Evolutionary conservation across 2,329 filamentous ascomycete species (phyloP).

Genomic region (Aspergillus brunneoviolaceus): DNA sequence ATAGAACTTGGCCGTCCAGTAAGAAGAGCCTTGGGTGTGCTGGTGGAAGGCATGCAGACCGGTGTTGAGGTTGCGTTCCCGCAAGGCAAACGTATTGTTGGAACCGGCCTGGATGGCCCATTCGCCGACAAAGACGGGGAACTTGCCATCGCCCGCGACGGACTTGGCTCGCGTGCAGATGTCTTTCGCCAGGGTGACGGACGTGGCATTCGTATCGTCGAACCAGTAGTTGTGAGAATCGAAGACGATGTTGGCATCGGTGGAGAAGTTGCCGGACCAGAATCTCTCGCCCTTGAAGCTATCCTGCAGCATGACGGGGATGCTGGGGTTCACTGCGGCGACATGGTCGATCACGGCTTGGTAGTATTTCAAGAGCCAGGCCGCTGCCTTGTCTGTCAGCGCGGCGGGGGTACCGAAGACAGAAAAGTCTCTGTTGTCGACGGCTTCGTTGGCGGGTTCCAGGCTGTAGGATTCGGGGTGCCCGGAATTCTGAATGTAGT

Average conservation of each 20-base stretch:
- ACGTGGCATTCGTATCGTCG: slow-evolving; percentile 19
- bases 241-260: slow-evolving; percentile 22
- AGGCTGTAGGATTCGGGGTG: slow-evolving; percentile 21
- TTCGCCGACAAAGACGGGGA: slow-evolving; percentile 24
- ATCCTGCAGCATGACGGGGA: slow-evolving; percentile 29
- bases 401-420: slow-evolving; percentile 25
- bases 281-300: slow-evolving; percentile 24
- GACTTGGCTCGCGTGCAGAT: slow-evolving; percentile 20
- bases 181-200: slow-evolving; percentile 15
- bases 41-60: slow-evolving; percentile 18
- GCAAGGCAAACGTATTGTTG: slow-evolving; percentile 17
- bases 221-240: slow-evolving; percentile 28
- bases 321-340: slow-evolving; percentile 15
- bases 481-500: slow-evolving; percentile 19
- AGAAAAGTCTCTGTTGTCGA: slow-evolving; percentile 22
- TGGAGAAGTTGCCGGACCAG: slow-evolving; percentile 20
- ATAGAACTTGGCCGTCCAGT: slow-evolving; percentile 17
- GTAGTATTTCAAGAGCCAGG: slow-evolving; percentile 25
- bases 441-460: slow-evolving; percentile 26
- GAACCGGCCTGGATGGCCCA: slow-evolving; percentile 22
- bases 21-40: slow-evolving; percentile 14
- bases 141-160: slow-evolving; percentile 19
- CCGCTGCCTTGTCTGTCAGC: slow-evolving; percentile 21
- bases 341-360: slow-evolving; percentile 22
- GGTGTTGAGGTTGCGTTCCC: slow-evolving; percentile 15